phyloP scores from a whole-genome alignment of 2,329 filamentous ascomycete species.

The Penicillium capsulatum region DNA sequence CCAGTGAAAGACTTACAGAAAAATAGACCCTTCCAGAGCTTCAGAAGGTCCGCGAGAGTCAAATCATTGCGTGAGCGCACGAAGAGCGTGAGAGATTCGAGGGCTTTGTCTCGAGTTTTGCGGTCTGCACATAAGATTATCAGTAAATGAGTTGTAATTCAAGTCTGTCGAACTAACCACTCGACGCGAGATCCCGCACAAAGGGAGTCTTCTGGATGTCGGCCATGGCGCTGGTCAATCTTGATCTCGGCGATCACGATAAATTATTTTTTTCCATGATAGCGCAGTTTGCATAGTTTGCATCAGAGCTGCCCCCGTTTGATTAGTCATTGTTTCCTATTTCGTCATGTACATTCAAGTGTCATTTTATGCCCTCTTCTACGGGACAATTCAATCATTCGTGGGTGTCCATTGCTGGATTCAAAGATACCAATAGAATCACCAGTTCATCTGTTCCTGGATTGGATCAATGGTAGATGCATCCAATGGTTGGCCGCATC shows the following conservation, averaged over 20 bases:
- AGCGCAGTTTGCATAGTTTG: slow-evolving; percentile 24
- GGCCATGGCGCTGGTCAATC: slow-evolving; percentile 25
- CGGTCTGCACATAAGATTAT: slow-evolving; percentile 57
- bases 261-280: slow-evolving; percentile 26
- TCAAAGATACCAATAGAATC: too few relatives aligned
- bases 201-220: slow-evolving; percentile 60
- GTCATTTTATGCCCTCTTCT: too few relatives aligned
- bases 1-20: slow-evolving; percentile 54
- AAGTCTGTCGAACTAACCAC: slow-evolving; percentile 52
- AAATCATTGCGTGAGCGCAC: slow-evolving; percentile 63
- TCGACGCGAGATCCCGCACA: slow-evolving; percentile 77
- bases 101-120: slow-evolving; percentile 69
- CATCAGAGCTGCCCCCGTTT: slow-evolving; percentile 5
- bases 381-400: too few relatives aligned
- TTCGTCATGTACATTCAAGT: too few relatives aligned
- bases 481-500: slow-evolving; percentile 6
- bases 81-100: slow-evolving; percentile 72
- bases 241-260: slow-evolving; percentile 16
- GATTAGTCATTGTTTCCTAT: too few relatives aligned
- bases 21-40: slow-evolving; percentile 93
- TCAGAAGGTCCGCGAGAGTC: slow-evolving; percentile 67
- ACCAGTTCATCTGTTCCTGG: too few relatives aligned
- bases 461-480: too few relatives aligned
- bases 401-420: too few relatives aligned
- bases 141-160: not conserved